A percentile compares a stretch with the other conserved stretches of the same genome.
Evolutionary conservation across 2,329 filamentous ascomycete species (phyloP).

Genomic region (Rugonectria rugulosa): DNA sequence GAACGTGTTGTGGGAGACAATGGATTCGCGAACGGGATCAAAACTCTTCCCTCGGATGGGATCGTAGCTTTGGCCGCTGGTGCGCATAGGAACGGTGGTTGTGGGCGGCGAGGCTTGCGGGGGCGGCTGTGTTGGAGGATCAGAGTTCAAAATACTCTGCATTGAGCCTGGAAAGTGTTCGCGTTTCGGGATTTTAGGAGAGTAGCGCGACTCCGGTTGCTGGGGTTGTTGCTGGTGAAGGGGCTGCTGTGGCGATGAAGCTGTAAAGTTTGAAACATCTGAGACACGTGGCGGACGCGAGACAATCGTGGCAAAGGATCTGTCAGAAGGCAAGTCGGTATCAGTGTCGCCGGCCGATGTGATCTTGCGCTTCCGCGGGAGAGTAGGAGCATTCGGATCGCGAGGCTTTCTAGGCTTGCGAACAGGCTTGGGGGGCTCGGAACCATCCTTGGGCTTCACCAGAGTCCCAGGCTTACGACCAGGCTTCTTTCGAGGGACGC

Average conservation of each 20-base stretch:
- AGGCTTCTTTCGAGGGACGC: slow-evolving; percentile 68
- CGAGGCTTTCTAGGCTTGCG: slow-evolving; percentile 64
- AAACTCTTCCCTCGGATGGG: slow-evolving; percentile 85
- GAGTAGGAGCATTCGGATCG: slow-evolving; percentile 65
- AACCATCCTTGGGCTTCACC: slow-evolving; percentile 54
- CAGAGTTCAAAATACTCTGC: slow-evolving; percentile 64
- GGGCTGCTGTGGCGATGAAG: slow-evolving; percentile 39
- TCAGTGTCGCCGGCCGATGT: slow-evolving; percentile 49
- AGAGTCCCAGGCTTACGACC: slow-evolving; percentile 69
- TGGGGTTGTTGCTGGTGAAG: slow-evolving; percentile 37
- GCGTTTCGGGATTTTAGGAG: slow-evolving; percentile 59
- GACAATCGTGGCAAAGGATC: slow-evolving; percentile 43
- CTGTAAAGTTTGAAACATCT: slow-evolving; percentile 35
- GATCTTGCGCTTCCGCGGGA: slow-evolving; percentile 63
- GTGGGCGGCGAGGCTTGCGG: slow-evolving; percentile 44
- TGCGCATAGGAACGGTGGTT: slow-evolving; percentile 59
- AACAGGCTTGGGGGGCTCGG: slow-evolving; percentile 50
- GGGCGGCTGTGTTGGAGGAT: slow-evolving; percentile 42
- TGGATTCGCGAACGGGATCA: slow-evolving; percentile 69
- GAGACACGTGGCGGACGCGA: slow-evolving; percentile 33
- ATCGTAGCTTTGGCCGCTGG: slow-evolving; percentile 86
- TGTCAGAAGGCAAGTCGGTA: slow-evolving; percentile 45
- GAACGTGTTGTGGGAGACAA: slow-evolving; percentile 60
- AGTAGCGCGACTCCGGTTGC: slow-evolving; percentile 44
- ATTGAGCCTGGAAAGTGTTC: slow-evolving; percentile 61